These are phyloP conservation scores for Fusarium foetens DNA, from an alignment of 2,329 filamentous ascomycete genomes.

Conservation along the genomic window DNA sequence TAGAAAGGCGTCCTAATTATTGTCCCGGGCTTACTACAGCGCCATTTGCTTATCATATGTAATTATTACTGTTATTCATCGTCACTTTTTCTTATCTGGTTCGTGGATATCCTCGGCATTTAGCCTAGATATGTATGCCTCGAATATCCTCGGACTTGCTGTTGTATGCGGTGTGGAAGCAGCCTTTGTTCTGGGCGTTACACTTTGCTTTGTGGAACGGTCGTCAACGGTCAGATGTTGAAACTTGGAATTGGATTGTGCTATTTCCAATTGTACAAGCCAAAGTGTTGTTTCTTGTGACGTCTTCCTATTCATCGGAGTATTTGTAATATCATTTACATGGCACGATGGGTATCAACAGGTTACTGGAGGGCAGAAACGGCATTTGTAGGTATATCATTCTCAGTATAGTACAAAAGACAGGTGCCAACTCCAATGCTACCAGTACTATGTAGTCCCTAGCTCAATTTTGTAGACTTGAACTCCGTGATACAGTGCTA, in stretches of 20 bases:
- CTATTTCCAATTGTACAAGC: not conserved
- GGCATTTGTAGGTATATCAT: not conserved
- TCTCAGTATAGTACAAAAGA: not conserved
- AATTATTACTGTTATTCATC: not conserved
- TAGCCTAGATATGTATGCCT: not conserved
- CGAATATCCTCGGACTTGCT: not conserved
- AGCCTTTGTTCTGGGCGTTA: not conserved
- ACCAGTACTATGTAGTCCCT: not conserved
- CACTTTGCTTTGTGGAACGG: not conserved
- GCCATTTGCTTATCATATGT: conserved; percentile 1
- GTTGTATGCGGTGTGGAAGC: not conserved
- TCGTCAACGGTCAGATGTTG: not conserved
- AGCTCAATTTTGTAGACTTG: not conserved
- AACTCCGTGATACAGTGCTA: not conserved
- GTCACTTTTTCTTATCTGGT: not conserved
- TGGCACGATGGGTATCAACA: not conserved
- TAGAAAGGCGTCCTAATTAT: not conserved
- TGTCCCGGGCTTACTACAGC: conserved; percentile 19
- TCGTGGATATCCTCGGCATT: not conserved
- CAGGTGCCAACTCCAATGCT: no score
- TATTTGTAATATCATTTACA: not conserved
- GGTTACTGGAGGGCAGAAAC: not conserved
- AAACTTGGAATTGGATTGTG: not conserved
- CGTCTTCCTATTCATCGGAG: not conserved
- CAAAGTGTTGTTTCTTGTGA: not conserved